Base-by-base conservation (phyloP, 352 stramenopile species). In the Phytophthora uliginosa region DNA sequence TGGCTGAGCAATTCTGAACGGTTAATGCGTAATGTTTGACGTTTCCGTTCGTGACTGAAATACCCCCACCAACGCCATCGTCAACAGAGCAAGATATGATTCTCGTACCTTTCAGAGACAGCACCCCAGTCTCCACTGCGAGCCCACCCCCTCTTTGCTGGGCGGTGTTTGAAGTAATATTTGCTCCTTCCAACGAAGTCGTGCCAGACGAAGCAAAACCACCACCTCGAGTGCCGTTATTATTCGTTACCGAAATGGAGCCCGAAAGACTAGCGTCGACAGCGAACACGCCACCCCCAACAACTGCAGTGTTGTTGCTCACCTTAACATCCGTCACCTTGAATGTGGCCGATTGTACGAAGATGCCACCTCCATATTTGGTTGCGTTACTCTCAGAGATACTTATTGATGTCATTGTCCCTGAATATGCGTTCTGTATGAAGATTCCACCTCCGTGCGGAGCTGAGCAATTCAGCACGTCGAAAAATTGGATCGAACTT, bases 281-380 rank as follows among this genome's bases (percentile, higher is more conserved):
- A 45, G 33, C 62, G 8, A 63, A 81, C 2, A 81, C n/a, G 7
- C 81, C 80, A 26, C 80, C 81, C 13, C 81, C 70, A 31, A 45
- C 36, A 4, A 10, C 7, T 7, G 81, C 81, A 4, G 9, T 24
- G 56, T 86, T 88, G 20, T 62, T 55, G 10, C n/a, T 42, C 5
- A 72, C 56, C 6, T 28, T 24, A 5, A 81, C 51, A 31, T 33
- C 45, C 26, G 13, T 24, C 8, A 71, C n/a, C 6, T 18, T 33
- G 20, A 84, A 53, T 2, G 36, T 59, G 1, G 70, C 76, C 0
- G 40, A 24, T 2, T 66, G 38, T 15, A 26, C 47, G 42, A 65
- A 54, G 1, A 86, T 12, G 3, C 81, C 81, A 10, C 81, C 81
- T 12, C 81, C 81, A 12, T 34, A 55, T n/a, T 26, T 22, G n/a